phyloP scores from a whole-genome alignment of 2,329 filamentous ascomycete genomes.

The Calycina herbarum region DNA sequence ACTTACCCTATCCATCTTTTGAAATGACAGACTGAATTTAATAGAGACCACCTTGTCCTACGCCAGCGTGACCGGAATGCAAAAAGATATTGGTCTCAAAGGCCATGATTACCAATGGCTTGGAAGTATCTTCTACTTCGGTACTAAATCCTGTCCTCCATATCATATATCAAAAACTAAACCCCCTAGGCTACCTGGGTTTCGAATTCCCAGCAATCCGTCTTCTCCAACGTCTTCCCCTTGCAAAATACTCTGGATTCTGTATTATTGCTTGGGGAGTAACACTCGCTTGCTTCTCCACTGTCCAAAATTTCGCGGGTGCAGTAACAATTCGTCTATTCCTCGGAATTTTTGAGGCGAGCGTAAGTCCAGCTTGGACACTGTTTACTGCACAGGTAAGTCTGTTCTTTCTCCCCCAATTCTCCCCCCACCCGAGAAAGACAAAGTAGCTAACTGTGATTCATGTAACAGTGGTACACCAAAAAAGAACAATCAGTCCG shows the following conservation, averaged over 20 bases:
- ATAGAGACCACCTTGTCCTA: slow-evolving; percentile 48
- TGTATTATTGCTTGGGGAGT: slow-evolving; percentile 63
- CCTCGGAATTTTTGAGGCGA: slow-evolving; percentile 66
- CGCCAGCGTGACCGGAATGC: slow-evolving; percentile 50
- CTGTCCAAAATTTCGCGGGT: slow-evolving; percentile 58
- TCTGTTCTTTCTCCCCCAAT: background rate
- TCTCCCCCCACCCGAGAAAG: too few relatives aligned
- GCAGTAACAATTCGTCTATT: slow-evolving; percentile 67
- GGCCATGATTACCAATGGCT: slow-evolving; percentile 46
- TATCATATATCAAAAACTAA: background rate
- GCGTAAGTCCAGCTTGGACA: slow-evolving; percentile 57
- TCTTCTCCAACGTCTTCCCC: slow-evolving; percentile 52
- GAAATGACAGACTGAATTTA: background rate
- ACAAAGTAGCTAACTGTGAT: slow-evolving; percentile 59
- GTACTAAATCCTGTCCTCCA: slow-evolving; percentile 17
- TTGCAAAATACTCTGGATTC: slow-evolving; percentile 63
- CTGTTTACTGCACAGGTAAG: background rate
- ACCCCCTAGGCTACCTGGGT: slow-evolving; percentile 21
- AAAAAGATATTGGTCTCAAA: slow-evolving; percentile 43
- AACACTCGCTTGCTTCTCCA: slow-evolving; percentile 62
- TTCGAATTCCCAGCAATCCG: slow-evolving; percentile 37
- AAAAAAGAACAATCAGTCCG: slow-evolving; percentile 65
- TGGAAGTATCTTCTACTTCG: slow-evolving; percentile 48
- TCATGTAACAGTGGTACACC: slow-evolving; percentile 70
- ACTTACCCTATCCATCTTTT: background rate